Conservation (phyloP, 208 protist species). For the Zelonia costaricensis region DNA sequence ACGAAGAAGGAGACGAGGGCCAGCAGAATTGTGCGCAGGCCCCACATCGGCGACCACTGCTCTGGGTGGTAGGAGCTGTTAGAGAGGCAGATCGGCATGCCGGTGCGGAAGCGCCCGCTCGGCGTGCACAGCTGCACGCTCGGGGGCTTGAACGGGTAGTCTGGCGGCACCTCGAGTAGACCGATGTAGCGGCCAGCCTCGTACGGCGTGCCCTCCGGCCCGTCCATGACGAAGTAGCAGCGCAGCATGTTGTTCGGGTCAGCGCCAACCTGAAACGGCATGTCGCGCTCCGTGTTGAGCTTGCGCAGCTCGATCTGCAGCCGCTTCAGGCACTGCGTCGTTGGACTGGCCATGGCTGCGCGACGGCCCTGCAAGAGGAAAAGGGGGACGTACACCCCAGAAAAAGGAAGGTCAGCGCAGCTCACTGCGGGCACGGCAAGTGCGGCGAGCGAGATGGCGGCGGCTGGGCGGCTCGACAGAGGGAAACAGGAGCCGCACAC, state of each 20-base stretch:
- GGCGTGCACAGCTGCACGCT: conserved; percentile 85
- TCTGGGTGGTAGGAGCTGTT: conserved; percentile 91
- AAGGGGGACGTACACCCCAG: too few relatives aligned
- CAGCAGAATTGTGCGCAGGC: conserved; percentile 73
- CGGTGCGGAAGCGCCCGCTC: conserved; percentile 76
- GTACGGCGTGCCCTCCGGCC: conserved; percentile 37
- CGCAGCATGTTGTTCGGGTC: conserved; percentile 91
- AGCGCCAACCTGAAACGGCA: conserved; percentile 42
- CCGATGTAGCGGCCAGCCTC: conserved; percentile 96
- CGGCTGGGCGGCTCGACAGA: too few relatives aligned
- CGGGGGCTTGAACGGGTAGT: conserved; percentile 98
- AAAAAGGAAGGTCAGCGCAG: too few relatives aligned
- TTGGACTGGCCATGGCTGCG: conserved; percentile 14
- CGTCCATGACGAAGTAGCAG: conserved; percentile 79
- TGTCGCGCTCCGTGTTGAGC: conserved; percentile 30
- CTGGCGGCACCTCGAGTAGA: conserved; percentile 90
- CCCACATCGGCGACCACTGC: conserved; percentile 90
- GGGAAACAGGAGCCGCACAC: too few relatives aligned
- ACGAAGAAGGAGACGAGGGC: conserved; percentile 86
- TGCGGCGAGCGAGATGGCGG: too few relatives aligned
- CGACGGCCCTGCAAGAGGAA: too few relatives aligned
- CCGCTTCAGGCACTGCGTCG: conserved; percentile 37
- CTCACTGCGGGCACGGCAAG: too few relatives aligned
- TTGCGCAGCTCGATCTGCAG: conserved; percentile 61
- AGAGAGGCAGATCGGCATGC: conserved; percentile 71